Base-by-base conservation (phyloP, 2,329 filamentous ascomycete species). In the Cytospora piceicola region DNA sequence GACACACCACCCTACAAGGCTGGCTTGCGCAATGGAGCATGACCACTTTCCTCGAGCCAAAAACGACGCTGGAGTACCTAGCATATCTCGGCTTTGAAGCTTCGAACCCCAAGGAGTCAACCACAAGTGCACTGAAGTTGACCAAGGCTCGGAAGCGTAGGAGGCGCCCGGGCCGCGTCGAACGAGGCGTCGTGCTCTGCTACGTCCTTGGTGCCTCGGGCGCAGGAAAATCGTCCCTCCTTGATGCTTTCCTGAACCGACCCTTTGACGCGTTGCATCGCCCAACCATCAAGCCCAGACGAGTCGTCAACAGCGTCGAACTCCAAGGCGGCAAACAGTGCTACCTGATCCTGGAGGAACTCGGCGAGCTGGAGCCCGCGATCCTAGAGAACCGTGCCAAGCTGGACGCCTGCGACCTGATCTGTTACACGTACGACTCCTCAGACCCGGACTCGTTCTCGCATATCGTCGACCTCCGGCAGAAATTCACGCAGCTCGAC, bases 21-120 rank as follows among this genome's bases (percentile, higher is more conserved):
- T 99, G 95, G 95, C 86, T 99, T 46, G 95, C 95, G 4, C 95
- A 99, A 73, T 99, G 95, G 95, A 97, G 94, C 75, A 99, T 99
- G 95, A 99, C 95, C 0, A 99, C 95, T 0, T 99, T 98, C 73
- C 88, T 96, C 67, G 94, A 96, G 64, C 94, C 95, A 15, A 96
- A 95, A 75, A 97, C 93, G 0, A 98, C 95, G 0, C 84, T 99
- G 4, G 94, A 96, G 72, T 99, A 99, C 75, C 87, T 99, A 2
- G 95, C 95, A 3, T 97, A 97, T 75, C 88, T 99, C 2, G 95
- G 95, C 1, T 99, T 97, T 73, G 95, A 98, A 75, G 89, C 92
- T 2, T 82, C 87, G 2, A 91, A 90, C 71, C 82, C 85, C n/a
- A 90, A 90, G 65, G 89, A 90, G 49, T 88, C 89, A 0, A 93